These are phyloP conservation scores for Suillus spraguei DNA, from an alignment of 768 basidiomycete genomes.

Conservation along the genomic window DNA sequence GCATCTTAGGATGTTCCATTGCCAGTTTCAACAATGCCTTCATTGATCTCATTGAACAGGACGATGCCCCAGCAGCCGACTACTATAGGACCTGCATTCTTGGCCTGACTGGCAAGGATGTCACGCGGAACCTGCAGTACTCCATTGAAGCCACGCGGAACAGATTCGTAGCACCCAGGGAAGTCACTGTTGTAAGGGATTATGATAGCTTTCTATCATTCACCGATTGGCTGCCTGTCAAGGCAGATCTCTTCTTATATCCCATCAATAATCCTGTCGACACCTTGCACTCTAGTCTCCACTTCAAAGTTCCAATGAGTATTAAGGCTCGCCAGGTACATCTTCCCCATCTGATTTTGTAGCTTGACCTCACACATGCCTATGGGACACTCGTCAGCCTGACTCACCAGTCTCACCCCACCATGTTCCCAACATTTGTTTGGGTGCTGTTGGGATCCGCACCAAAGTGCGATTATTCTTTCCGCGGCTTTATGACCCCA, in stretches of 20 bases:
- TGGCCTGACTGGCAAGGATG: not conserved
- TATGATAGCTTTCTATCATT: slow-evolving; percentile 7
- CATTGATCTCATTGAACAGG: no score
- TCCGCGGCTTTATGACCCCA: no score
- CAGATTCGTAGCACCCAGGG: not conserved
- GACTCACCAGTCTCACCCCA: no score
- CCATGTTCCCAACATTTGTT: no score
- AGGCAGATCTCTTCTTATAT: not conserved
- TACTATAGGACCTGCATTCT: slow-evolving; percentile 4
- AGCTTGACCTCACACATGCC: no score
- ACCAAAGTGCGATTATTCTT: no score
- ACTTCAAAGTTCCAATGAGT: not conserved
- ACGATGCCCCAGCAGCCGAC: not conserved
- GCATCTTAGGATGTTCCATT: not conserved
- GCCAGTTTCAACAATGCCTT: not conserved
- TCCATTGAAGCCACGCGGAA: not conserved
- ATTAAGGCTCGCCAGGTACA: no score
- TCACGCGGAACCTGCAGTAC: not conserved
- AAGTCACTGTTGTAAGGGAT: slow-evolving; percentile 1
- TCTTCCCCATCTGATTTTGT: no score
- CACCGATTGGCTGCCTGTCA: not conserved
- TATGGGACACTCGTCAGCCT: no score
- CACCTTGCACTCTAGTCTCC: not conserved
- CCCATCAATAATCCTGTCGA: not conserved
- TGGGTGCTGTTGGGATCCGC: no score